Percentiles rank a stretch among this genome's conserved stretches.
These are phyloP conservation scores for Mitragyna speciosa DNA, from an alignment of 257 asterid species.

Conservation along the genomic window DNA sequence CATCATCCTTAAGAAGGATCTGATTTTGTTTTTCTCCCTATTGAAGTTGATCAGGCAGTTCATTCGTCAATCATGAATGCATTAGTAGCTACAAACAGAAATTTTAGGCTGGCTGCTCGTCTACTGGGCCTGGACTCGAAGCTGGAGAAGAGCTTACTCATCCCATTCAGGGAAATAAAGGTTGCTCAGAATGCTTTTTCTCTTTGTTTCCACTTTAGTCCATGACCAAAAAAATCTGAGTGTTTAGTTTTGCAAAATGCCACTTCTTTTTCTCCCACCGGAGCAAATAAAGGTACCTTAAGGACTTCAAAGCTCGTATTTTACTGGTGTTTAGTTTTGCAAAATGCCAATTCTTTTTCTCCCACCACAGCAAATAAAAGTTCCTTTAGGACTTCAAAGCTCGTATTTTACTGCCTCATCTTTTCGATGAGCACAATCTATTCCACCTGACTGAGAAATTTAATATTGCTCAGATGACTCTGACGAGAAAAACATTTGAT, in stretches of 20 bases:
- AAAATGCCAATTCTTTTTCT: not conserved
- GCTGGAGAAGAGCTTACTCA: slow-evolving; percentile 79
- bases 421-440: not conserved
- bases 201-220: not conserved
- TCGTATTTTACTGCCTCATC: not conserved
- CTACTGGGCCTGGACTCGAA: slow-evolving; percentile 84
- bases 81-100: slow-evolving; percentile 87
- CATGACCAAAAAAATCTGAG: not conserved
- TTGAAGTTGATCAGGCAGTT: slow-evolving; percentile 5
- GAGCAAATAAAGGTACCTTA: not conserved
- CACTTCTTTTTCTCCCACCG: not conserved
- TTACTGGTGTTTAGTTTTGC: not conserved
- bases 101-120: slow-evolving; percentile 84
- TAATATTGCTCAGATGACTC: not conserved
- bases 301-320: not conserved
- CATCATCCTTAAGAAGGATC: not conserved
- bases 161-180: slow-evolving; percentile 96
- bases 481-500: too few relatives aligned
- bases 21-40: not conserved
- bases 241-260: not conserved
- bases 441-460: not conserved
- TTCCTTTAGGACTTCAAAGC: not conserved
- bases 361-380: not conserved
- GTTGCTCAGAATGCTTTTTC: slow-evolving; percentile 27
- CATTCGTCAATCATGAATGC: slow-evolving; percentile 66